Conservation (phyloP, 2,329 filamentous ascomycete genomes). For the Dryadomyces sulphureus region DNA sequence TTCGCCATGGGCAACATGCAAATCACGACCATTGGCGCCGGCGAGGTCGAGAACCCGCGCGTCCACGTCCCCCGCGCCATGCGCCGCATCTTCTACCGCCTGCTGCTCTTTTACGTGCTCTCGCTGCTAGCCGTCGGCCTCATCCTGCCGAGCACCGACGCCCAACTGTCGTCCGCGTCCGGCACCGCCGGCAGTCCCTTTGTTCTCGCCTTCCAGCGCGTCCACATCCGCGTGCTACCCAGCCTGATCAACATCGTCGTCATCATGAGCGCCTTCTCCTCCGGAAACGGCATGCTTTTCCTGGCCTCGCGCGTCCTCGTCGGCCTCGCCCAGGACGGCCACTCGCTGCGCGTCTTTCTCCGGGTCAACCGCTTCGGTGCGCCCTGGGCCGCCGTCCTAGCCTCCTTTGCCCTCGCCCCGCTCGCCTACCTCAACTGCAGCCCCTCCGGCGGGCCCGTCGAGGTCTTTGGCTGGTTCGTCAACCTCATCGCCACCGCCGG, state of each 20-base stretch:
- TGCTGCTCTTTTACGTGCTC: slow-evolving; percentile 18
- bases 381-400: slow-evolving; percentile 27
- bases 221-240: slow-evolving; percentile 51
- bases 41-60: slow-evolving; percentile 11
- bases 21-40: slow-evolving; percentile 7
- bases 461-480: slow-evolving; percentile 10
- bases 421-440: slow-evolving; percentile 42
- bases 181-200: slow-evolving; percentile 35
- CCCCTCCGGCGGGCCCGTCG: background rate
- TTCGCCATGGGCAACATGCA: slow-evolving; percentile 31
- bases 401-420: background rate
- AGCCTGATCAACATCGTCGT: slow-evolving; percentile 64
- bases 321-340: slow-evolving; percentile 41
- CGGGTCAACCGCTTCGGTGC: slow-evolving; percentile 34
- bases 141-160: slow-evolving; percentile 15
- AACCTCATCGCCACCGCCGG: slow-evolving; percentile 45
- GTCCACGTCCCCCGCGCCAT: slow-evolving; percentile 9
- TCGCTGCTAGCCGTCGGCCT: slow-evolving; percentile 18
- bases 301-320: slow-evolving; percentile 44
- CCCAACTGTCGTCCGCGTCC: slow-evolving; percentile 17
- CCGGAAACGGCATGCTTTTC: slow-evolving; percentile 50
- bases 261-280: slow-evolving; percentile 54
- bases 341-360: slow-evolving; percentile 40
- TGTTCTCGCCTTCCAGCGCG: slow-evolving; percentile 59
- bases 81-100: slow-evolving; percentile 17